Evolutionary conservation across 2,329 filamentous ascomycete genomes (phyloP).

Genomic region (Neoarthrinium moseri): DNA sequence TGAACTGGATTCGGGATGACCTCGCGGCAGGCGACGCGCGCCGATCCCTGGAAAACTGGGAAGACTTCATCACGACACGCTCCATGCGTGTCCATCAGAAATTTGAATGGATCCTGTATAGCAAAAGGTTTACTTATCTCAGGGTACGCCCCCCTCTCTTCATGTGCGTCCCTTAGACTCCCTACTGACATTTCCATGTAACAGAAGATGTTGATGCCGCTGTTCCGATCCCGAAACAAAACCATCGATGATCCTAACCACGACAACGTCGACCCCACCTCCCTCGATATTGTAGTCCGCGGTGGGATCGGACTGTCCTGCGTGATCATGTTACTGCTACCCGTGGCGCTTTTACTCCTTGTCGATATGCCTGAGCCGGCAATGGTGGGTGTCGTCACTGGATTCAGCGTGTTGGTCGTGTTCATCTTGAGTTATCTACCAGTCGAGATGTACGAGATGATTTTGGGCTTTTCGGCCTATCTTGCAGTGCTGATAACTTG

Average conservation of each 20-base stretch:
- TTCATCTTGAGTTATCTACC: neutral
- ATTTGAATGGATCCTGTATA: neutral
- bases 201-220: neutral
- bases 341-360: neutral
- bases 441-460: neutral
- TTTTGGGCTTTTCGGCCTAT: neutral
- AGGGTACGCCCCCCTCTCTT: neutral
- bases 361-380: neutral
- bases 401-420: neutral
- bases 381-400: neutral
- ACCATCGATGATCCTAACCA: neutral
- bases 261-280: neutral
- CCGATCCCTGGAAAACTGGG: neutral
- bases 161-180: too few relatives aligned
- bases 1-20: neutral
- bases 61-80: conserved; percentile 1
- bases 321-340: neutral
- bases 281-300: neutral
- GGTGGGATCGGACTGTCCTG: neutral
- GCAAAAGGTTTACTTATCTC: neutral
- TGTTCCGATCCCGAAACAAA: neutral
- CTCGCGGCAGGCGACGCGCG: neutral
- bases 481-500: neutral
- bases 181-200: neutral
- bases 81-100: neutral